A percentile compares a stretch with the other conserved stretches of the same genome.
Evolutionary conservation across 2,329 filamentous ascomycete species (phyloP).

Genomic region (Cladorrhinum sp.): DNA sequence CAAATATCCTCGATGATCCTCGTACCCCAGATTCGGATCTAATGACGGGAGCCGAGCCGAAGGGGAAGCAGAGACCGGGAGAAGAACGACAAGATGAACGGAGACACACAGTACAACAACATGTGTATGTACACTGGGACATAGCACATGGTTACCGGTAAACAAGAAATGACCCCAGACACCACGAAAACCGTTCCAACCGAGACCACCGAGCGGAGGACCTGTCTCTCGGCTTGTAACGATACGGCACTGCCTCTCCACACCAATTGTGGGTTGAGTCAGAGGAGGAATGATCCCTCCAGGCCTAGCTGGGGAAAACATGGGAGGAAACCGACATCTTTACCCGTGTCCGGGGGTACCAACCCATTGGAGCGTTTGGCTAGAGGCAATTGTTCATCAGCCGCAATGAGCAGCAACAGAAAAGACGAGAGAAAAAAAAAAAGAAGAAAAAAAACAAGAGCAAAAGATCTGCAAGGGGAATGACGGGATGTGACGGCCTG

Average conservation of each 20-base stretch:
- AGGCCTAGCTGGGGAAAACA: background rate
- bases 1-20: conserved; percentile 18
- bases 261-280: conserved; percentile 11
- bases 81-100: background rate
- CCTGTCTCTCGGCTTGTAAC: conserved; percentile 6
- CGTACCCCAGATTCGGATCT: conserved; percentile 2
- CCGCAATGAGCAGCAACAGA: no score
- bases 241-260: background rate
- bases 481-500: conserved; percentile 23
- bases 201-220: conserved; percentile 4
- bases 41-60: conserved; percentile 20
- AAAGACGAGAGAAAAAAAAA: background rate
- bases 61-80: conserved; percentile 12
- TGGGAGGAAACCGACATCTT: conserved; percentile 5
- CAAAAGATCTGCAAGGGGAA: conserved; percentile 13
- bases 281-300: background rate
- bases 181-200: conserved; percentile 1
- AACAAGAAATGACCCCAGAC: background rate
- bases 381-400: no score
- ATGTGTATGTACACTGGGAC: background rate
- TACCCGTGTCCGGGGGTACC: conserved; percentile 1
- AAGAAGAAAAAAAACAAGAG: background rate
- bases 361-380: no score
- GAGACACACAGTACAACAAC: no score
- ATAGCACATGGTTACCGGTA: background rate